Percentiles rank a stretch among this genome's conserved stretches.
These are phyloP conservation scores for Pyrenochaeta sp. DNA, from an alignment of 2,329 filamentous ascomycete genomes.

Conservation along the genomic window DNA sequence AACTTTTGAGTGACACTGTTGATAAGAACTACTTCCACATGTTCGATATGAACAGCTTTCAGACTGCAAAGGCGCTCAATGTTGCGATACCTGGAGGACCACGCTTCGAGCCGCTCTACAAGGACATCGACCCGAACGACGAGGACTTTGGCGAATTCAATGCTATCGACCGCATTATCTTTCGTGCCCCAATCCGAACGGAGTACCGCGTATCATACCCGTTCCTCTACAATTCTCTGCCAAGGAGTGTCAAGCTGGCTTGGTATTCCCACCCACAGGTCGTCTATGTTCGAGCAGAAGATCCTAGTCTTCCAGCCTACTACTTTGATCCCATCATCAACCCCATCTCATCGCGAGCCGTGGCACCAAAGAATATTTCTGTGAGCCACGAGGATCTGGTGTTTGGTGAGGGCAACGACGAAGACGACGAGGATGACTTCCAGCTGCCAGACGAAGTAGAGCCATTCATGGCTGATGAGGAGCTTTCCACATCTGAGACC, in stretches of 20 bases:
- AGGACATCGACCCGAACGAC: slow-evolving; percentile 98
- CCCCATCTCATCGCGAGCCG: slow-evolving; percentile 92
- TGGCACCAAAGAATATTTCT: slow-evolving; percentile 92
- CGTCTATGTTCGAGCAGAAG: slow-evolving; percentile 88
- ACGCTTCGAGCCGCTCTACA: slow-evolving; percentile 95
- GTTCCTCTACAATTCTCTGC: slow-evolving; percentile 94
- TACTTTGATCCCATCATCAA: slow-evolving; percentile 99
- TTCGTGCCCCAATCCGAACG: slow-evolving; percentile 91
- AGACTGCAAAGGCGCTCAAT: slow-evolving; percentile 95
- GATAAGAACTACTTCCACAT: slow-evolving; percentile 99
- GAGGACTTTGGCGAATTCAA: slow-evolving; percentile 99
- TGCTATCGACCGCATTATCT: slow-evolving; percentile 98
- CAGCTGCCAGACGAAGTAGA: slow-evolving; percentile 80
- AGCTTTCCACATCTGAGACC: slow-evolving; percentile 88
- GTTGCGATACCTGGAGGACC: slow-evolving; percentile 97
- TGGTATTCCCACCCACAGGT: slow-evolving; percentile 95
- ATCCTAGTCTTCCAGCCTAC: slow-evolving; percentile 90
- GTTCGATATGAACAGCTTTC: slow-evolving; percentile 93
- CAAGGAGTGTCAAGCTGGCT: slow-evolving; percentile 88
- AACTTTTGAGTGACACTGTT: slow-evolving; percentile 87
- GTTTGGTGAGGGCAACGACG: slow-evolving; percentile 81
- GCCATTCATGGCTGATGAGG: slow-evolving; percentile 89
- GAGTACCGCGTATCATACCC: slow-evolving; percentile 96
- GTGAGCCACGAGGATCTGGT: slow-evolving; percentile 92
- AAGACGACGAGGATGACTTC: slow-evolving; percentile 86